Evolutionary conservation across 2,329 filamentous ascomycete species (phyloP).

Genomic region (Stemphylium lycopersici): DNA sequence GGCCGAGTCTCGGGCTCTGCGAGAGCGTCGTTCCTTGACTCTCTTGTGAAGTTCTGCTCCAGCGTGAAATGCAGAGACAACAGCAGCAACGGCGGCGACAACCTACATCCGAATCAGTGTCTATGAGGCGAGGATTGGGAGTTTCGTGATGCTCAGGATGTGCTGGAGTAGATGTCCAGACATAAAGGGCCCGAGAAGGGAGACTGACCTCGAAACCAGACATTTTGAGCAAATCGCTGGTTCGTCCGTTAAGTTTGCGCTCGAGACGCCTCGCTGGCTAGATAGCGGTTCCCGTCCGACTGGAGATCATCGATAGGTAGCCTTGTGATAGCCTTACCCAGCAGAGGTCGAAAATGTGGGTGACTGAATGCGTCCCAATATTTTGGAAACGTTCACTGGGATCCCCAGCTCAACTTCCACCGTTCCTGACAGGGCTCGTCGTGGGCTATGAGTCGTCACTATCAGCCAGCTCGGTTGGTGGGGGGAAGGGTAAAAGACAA

Average conservation of each 20-base stretch:
- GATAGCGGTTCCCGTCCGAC: neutral
- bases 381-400: neutral
- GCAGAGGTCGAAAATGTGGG: neutral
- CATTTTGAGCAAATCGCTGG: constrained; percentile 18
- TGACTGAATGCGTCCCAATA: neutral
- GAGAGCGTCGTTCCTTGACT: constrained; percentile 41
- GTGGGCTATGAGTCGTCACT: neutral
- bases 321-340: neutral
- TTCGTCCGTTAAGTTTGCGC: neutral
- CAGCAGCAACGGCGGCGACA: constrained; percentile 50
- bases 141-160: neutral
- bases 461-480: neutral
- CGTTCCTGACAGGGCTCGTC: neutral
- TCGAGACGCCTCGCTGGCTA: neutral
- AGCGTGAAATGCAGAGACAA: constrained; percentile 52
- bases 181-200: neutral
- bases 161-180: neutral
- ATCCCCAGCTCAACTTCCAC: neutral
- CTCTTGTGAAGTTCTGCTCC: constrained; percentile 47
- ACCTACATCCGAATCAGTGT: constrained; percentile 33
- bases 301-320: constrained; percentile 2
- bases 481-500: neutral
- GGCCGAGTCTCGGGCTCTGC: constrained; percentile 32
- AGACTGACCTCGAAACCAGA: constrained; percentile 38
- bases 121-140: neutral